Evolutionary conservation across 2,329 filamentous ascomycete genomes (phyloP).

Genomic region (Triangularia setosa): DNA sequence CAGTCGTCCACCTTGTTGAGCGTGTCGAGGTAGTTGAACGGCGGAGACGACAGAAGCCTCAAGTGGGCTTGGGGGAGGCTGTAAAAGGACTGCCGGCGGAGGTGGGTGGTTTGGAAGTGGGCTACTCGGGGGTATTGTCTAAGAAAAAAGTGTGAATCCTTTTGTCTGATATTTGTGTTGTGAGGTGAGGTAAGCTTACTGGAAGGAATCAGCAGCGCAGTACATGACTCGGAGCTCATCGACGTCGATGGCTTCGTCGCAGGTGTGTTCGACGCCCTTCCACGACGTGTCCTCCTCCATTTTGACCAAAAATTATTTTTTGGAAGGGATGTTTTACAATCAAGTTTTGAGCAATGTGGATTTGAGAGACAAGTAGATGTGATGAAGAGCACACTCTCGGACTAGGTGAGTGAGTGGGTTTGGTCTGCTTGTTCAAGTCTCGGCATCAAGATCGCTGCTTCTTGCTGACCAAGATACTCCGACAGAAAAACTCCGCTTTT

Average conservation of each 20-base stretch:
- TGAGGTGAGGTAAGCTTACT: slow-evolving; percentile 52
- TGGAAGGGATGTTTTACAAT: not conserved
- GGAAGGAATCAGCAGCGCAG: slow-evolving; percentile 81
- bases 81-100: slow-evolving; percentile 89
- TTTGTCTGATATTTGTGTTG: not conserved
- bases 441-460: not conserved
- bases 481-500: not conserved
- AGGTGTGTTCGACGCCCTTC: slow-evolving; percentile 61
- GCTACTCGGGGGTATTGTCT: slow-evolving; percentile 83
- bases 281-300: slow-evolving; percentile 44
- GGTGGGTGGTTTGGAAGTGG: slow-evolving; percentile 87
- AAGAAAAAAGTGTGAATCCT: slow-evolving; percentile 3
- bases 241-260: slow-evolving; percentile 51
- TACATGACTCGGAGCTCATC: slow-evolving; percentile 80
- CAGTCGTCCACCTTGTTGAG: slow-evolving; percentile 78
- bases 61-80: slow-evolving; percentile 80
- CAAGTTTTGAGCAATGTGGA: not conserved
- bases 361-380: no score
- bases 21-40: slow-evolving; percentile 77
- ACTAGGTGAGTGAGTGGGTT: not conserved
- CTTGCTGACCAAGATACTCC: not conserved
- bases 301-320: not conserved
- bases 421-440: not conserved
- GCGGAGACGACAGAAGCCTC: slow-evolving; percentile 73
- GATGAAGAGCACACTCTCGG: no score